Evolutionary conservation across 257 asterid species (phyloP).

Genomic region (Rehmannia glutinosa): DNA sequence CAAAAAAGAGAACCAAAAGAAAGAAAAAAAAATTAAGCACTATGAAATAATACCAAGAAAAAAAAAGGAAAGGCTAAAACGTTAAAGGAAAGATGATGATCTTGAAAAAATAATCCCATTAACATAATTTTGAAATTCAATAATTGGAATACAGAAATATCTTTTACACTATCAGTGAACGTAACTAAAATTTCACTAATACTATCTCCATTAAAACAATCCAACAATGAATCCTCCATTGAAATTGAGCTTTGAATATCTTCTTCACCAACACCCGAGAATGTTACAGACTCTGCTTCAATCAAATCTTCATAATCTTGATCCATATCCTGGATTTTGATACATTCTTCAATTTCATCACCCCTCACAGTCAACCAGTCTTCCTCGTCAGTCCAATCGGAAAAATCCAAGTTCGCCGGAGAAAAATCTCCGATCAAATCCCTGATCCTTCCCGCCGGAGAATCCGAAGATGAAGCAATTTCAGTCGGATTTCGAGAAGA

Average conservation of each 20-base stretch:
- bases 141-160: conserved; percentile 16
- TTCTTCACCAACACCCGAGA: conserved; percentile 15
- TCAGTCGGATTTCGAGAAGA: conserved; percentile 14
- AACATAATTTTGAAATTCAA: conserved; percentile 16
- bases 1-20: not conserved
- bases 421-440: conserved; percentile 25
- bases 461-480: conserved; percentile 3
- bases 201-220: conserved; percentile 17
- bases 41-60: not conserved
- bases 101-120: conserved; percentile 20
- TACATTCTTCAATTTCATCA: conserved; percentile 30
- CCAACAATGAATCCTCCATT: conserved; percentile 22
- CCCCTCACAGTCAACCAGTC: conserved; percentile 67
- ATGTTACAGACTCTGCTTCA: not conserved
- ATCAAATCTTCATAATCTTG: conserved; percentile 17
- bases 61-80: not conserved
- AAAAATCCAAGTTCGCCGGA: not conserved
- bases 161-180: conserved; percentile 13
- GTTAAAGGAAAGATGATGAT: not conserved
- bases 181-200: not conserved
- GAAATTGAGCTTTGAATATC: conserved; percentile 16
- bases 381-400: conserved; percentile 37
- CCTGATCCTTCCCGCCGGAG: conserved; percentile 43
- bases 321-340: too few relatives aligned
- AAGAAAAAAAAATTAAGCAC: not conserved